phyloP scores from a whole-genome alignment of 2,329 filamentous ascomycete species.

The Ustilaginoidea virens region DNA sequence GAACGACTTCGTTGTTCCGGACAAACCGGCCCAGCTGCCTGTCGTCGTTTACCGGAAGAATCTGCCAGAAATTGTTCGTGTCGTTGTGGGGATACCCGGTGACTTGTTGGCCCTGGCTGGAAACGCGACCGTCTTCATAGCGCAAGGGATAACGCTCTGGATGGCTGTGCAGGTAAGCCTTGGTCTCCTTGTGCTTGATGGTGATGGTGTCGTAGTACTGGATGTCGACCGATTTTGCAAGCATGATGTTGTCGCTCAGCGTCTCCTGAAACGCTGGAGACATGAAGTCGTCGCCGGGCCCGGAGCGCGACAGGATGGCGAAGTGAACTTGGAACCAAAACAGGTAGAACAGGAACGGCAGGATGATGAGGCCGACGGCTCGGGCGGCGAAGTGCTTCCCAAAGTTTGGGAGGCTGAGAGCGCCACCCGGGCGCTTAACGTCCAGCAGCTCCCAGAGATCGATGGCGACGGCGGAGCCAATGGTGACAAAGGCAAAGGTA shows the following conservation, averaged over 20 bases:
- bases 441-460: conserved; percentile 92
- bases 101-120: conserved; percentile 93
- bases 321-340: conserved; percentile 99
- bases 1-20: conserved; percentile 70
- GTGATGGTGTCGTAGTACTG: conserved; percentile 83
- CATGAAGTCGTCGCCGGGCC: conserved; percentile 98
- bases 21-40: conserved; percentile 48
- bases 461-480: conserved; percentile 83
- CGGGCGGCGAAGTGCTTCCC: conserved; percentile 82
- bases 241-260: conserved; percentile 85
- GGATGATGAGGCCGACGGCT: conserved; percentile 68
- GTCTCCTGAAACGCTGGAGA: conserved; percentile 96
- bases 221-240: conserved; percentile 70
- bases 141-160: conserved; percentile 76
- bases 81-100: conserved; percentile 97
- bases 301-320: conserved; percentile 70
- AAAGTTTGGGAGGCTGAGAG: conserved; percentile 67
- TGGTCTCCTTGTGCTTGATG: conserved; percentile 93
- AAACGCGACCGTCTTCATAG: conserved; percentile 94
- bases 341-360: conserved; percentile 94
- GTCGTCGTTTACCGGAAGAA: conserved; percentile 54
- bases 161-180: conserved; percentile 91
- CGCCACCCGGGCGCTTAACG: conserved; percentile 67
- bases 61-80: conserved; percentile 97
- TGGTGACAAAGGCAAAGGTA: conserved; percentile 90